Evolutionary conservation across 805 yeast genomes (phyloP), one percentile per base, ranked within the genome.

Genomic region (Alloascoidea hylecoeti): DNA sequence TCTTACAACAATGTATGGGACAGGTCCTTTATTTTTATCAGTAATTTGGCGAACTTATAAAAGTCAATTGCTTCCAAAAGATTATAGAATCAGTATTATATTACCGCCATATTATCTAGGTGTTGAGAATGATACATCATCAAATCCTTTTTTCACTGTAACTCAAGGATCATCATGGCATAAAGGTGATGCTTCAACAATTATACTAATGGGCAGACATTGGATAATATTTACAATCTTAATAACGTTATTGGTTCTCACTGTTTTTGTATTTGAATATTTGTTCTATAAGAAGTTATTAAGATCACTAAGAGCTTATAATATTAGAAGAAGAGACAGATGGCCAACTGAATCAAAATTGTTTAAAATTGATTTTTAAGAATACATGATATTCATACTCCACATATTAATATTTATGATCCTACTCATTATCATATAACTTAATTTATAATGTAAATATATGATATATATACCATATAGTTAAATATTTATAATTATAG

Each of bases 111-210:
- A n/a, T n/a, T n/a, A n/a, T n/a, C n/a, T n/a, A n/a, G n/a, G n/a
- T n/a, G 30, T n/a, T 23, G 86, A 80, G 52, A 82, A 83, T 56
- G 80, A 80, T 27, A 23, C n/a, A n/a, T n/a, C 9, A 9, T 44
- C 45, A 14, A 42, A 38, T 5, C 36, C 41, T 34, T 57, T 82
- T 53, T 86, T 88, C 57, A 66, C 75, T 30, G 77, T 83, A 39
- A 63, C 85, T 0, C 70, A 72, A 39, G 96, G 96, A 34, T 83
- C 94, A 0, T 80, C 94, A 17, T 88, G 96, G 96, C 96, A 88
- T 57, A 60, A 73, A 50, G 84, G 77, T 46, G 96, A 88, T 56
- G 95, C 96, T 9, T 67, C 74, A 39, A 71, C 82, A 52, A 73
- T 86, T 57, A 75, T 81, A 50, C 60, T 71, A 5, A 59, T 86